These are phyloP conservation scores for Asterochloris sp. DNA, from an alignment of 139 green algal genomes.

Conservation along the genomic window DNA sequence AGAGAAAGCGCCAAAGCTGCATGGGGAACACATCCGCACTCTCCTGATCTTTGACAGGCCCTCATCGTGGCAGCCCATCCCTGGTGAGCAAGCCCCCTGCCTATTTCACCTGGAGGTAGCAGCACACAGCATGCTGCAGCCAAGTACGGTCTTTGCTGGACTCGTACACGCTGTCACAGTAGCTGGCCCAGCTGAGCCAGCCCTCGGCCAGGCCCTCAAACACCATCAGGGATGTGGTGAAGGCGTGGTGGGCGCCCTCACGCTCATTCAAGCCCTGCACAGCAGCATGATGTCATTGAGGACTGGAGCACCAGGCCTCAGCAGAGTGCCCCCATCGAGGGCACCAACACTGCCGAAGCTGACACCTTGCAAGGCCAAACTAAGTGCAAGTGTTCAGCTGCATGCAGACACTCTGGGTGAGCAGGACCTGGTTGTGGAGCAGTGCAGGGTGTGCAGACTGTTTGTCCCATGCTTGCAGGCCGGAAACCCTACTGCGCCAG, in stretches of 20 bases:
- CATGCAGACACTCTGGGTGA: no score
- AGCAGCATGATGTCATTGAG: background rate
- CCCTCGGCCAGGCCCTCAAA: conserved; percentile 70
- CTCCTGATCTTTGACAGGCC: no score
- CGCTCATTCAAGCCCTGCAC: conserved; percentile 27
- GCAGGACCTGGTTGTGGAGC: background rate
- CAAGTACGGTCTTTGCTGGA: conserved; percentile 33
- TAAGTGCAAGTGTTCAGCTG: no score
- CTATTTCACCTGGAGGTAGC: conserved; percentile 63
- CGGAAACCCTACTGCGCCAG: no score
- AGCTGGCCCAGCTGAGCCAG: conserved; percentile 89
- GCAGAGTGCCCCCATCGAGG: no score
- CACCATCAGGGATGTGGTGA: conserved; percentile 77
- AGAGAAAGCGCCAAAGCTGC: no score
- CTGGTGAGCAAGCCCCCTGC: no score
- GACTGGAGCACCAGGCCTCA: no score
- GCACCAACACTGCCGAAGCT: no score
- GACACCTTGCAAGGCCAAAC: no score
- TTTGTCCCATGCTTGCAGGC: background rate
- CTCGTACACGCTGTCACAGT: conserved; percentile 80
- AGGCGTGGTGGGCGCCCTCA: conserved; percentile 57
- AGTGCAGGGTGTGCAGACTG: background rate
- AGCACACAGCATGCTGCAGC: conserved; percentile 83
- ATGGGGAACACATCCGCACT: no score
- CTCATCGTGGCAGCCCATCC: no score